Evolutionary conservation across 202 grass and related monocot genomes (phyloP).

Genomic region (Miscanthus sacchariflorus): DNA sequence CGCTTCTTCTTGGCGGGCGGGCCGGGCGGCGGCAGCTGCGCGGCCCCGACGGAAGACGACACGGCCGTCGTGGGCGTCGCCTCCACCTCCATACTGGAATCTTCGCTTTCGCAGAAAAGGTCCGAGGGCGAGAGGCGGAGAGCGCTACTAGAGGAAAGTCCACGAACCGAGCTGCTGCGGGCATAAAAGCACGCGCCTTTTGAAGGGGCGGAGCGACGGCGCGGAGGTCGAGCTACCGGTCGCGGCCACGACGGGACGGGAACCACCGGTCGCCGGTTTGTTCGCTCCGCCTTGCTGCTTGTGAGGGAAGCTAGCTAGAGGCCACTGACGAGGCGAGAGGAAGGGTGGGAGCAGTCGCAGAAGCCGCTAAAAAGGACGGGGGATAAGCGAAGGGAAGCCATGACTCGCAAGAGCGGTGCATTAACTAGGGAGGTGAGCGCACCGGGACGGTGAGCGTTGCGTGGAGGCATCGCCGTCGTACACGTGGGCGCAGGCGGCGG

Average conservation of each 20-base stretch:
- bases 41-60: slow-evolving; percentile 65
- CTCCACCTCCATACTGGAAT: slow-evolving; percentile 75
- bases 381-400: neutral
- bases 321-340: neutral
- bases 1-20: slow-evolving; percentile 90
- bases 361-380: slow-evolving; percentile 23
- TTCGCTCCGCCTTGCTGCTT: slow-evolving; percentile 21
- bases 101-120: slow-evolving; percentile 22
- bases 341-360: neutral
- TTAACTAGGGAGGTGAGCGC: slow-evolving; percentile 54
- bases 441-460: slow-evolving; percentile 17
- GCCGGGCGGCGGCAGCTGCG: slow-evolving; percentile 35
- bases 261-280: slow-evolving; percentile 48
- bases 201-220: neutral
- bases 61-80: slow-evolving; percentile 65
- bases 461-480: slow-evolving; percentile 56
- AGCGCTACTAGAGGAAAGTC: slow-evolving; percentile 11
- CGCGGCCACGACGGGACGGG: neutral
- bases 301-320: neutral
- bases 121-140: neutral
- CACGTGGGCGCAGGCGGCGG: slow-evolving; percentile 52
- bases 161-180: slow-evolving; percentile 43
- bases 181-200: slow-evolving; percentile 45
- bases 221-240: slow-evolving; percentile 51
- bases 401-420: slow-evolving; percentile 31